Base-by-base conservation (phyloP, 345 rosid genomes). In the Pistacia vera region DNA sequence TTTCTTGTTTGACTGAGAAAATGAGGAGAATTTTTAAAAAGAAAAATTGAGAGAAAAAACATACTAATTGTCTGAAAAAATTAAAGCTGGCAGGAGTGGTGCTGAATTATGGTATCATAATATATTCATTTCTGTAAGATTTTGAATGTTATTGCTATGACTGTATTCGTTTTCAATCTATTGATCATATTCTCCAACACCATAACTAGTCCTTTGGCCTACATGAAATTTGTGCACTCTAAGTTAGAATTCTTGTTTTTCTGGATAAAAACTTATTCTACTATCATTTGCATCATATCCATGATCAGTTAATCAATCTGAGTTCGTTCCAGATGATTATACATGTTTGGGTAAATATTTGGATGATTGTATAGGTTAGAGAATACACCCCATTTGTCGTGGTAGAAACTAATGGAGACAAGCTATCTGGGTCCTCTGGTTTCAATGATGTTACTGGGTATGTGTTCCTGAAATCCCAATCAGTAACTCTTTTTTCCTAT, bases 331-430 rank as follows among this genome's bases (percentile, higher is more conserved):
- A 7, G 6, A 41, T 41, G 8, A 41, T 41, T 41, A 41, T 7
- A 1, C 7, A 30, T 5, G 9, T 41, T 41, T 63, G 70, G 54
- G 55, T 66, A 18, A 1, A 28, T 59, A 8, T 68, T 63, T 22
- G 33, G 56, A 59, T 49, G 72, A 28, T 28, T 28, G 20, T 68
- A 59, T 88, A 95, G 97, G 93, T 93, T 7, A 88, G 98, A 69
- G 86, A 66, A 74, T 92, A 93, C 2, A 73, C 69, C 36, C 90
- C 94, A 0, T 95, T 91, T 76, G 73, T 86, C 8, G 96, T 93
- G 55, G 98, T 90, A 66, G 98, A 95, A 86, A 88, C 96, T 54
- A 73, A 75, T 8, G 99, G 93, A 69, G 96, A 93, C 78, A 88
- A 88, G 80, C 88, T 93, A 49, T 83, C 93, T 41, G 93, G 94